Conservation (phyloP, 306 rosid species). For the Leucaena leucocephala region DNA sequence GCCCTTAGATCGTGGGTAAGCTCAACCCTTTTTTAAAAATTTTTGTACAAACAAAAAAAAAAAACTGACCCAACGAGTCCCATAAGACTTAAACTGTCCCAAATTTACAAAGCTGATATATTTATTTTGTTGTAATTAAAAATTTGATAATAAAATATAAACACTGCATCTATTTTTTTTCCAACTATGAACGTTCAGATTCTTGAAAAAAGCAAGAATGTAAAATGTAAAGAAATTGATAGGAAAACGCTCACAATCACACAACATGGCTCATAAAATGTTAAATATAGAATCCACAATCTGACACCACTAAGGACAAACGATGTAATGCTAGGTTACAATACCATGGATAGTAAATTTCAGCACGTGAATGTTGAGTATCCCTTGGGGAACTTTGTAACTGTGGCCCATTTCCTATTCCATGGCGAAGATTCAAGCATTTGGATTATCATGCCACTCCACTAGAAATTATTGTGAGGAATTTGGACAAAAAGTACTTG, state of each 20-base stretch:
- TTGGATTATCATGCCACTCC: not conserved
- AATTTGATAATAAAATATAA: no score
- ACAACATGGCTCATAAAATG: not conserved
- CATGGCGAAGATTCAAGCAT: not conserved
- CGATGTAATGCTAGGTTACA: not conserved
- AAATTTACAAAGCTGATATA: not conserved
- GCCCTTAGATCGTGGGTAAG: no score
- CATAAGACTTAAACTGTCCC: not conserved
- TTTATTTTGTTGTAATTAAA: not conserved
- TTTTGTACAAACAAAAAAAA: no score
- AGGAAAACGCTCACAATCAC: not conserved
- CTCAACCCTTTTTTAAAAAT: no score
- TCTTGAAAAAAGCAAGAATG: no score
- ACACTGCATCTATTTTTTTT: not conserved
- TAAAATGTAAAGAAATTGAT: not conserved
- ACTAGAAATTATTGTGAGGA: not conserved
- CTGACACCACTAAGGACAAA: no score
- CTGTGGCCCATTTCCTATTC: not conserved
- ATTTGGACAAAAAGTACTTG: not conserved
- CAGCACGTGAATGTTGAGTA: not conserved
- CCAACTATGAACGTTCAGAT: no score
- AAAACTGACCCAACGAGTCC: not conserved
- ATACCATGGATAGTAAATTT: not conserved
- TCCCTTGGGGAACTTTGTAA: not conserved
- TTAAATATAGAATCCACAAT: no score